These are phyloP conservation scores for Daldinia caldariorum DNA, from an alignment of 495 filamentous ascomycete genomes.

Conservation along the genomic window DNA sequence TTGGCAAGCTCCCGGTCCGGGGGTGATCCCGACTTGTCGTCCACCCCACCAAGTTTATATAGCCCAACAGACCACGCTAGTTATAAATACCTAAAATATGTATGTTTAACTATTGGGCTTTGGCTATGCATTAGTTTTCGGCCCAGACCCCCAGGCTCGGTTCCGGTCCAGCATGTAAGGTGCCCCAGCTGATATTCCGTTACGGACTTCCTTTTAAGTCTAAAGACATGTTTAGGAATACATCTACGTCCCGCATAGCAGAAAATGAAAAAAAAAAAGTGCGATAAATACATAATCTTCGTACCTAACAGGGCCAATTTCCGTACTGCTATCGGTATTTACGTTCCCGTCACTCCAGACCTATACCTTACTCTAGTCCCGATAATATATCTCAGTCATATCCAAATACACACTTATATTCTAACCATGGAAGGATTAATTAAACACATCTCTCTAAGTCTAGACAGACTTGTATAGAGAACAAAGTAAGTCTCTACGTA, in stretches of 20 bases:
- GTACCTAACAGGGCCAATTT: slow-evolving; percentile 2
- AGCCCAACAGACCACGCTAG: slow-evolving; percentile 32
- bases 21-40: slow-evolving; percentile 39
- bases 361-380: neutral
- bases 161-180: slow-evolving; percentile 23
- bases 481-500: neutral
- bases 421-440: neutral
- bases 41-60: slow-evolving; percentile 32
- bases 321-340: slow-evolving; percentile 8
- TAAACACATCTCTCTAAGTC: neutral
- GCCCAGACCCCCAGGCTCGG: slow-evolving; percentile 36
- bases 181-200: slow-evolving; percentile 19
- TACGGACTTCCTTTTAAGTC: slow-evolving; percentile 12
- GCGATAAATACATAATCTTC: slow-evolving; percentile 16
- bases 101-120: slow-evolving; percentile 42
- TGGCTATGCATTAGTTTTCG: slow-evolving; percentile 40
- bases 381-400: neutral
- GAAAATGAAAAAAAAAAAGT: slow-evolving; percentile 12
- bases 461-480: neutral
- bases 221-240: slow-evolving; percentile 10
- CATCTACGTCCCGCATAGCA: slow-evolving; percentile 14
- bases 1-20: slow-evolving; percentile 33
- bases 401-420: neutral
- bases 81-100: slow-evolving; percentile 28
- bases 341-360: neutral